These are phyloP conservation scores for Diaporthe amygdali DNA, from an alignment of 2,329 filamentous ascomycete species.

Conservation along the genomic window DNA sequence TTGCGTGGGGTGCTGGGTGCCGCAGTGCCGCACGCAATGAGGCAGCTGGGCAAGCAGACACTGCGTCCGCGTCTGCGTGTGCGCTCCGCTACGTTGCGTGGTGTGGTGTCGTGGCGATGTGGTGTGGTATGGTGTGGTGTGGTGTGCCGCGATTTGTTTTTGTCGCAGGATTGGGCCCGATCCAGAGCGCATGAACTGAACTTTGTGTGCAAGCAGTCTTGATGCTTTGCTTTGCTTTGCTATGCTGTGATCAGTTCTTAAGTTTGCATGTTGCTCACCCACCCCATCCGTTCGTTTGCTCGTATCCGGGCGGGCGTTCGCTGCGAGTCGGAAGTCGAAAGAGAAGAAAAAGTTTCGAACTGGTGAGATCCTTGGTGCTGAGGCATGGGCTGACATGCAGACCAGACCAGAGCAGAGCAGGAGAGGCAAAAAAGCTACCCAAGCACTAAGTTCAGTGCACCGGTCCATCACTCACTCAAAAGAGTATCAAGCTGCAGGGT, in stretches of 20 bases:
- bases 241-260: too few relatives aligned
- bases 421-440: background rate
- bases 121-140: constrained; percentile 1
- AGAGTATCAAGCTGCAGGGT: constrained; percentile 10
- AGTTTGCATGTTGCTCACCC: background rate
- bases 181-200: constrained; percentile 20
- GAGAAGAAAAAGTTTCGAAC: constrained; percentile 17
- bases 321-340: background rate
- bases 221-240: background rate
- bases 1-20: background rate
- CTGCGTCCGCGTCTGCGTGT: background rate
- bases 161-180: background rate
- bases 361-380: constrained; percentile 6
- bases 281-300: background rate
- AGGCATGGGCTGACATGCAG: background rate
- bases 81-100: background rate
- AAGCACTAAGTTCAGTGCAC: background rate
- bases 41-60: background rate
- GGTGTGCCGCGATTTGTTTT: background rate
- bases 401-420: background rate
- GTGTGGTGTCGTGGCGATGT: background rate
- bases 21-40: background rate
- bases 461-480: background rate
- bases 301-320: background rate
- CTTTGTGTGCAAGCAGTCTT: background rate